Percentiles rank a stretch among this genome's conserved stretches.
phyloP scores from a whole-genome alignment of 2,329 filamentous ascomycete species.

The Alternaria longipes region DNA sequence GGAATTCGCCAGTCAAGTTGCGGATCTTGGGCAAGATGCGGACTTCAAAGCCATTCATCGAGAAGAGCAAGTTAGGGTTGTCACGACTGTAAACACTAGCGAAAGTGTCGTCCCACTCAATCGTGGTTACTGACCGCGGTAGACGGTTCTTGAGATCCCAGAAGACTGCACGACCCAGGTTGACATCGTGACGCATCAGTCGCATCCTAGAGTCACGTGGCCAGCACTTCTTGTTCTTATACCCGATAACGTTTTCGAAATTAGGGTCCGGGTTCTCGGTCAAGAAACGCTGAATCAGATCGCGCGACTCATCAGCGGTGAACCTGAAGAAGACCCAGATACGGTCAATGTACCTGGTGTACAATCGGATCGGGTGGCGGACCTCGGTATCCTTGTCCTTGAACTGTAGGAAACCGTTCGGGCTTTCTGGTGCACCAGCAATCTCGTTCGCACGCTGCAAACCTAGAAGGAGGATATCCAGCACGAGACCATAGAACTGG shows the following conservation, averaged over 20 bases:
- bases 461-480: constrained; percentile 90
- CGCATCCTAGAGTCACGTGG: constrained; percentile 97
- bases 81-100: constrained; percentile 97
- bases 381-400: constrained; percentile 91
- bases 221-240: constrained; percentile 99
- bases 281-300: constrained; percentile 95
- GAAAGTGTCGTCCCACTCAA: constrained; percentile 99
- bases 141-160: constrained; percentile 99
- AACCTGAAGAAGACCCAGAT: constrained; percentile 99
- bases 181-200: constrained; percentile 98
- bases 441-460: constrained; percentile 98
- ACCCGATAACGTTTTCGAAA: constrained; percentile 98
- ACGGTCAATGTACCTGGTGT: constrained; percentile 96
- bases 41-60: constrained; percentile 98
- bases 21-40: constrained; percentile 94
- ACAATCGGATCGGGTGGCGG: constrained; percentile 94
- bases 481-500: constrained; percentile 96
- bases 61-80: constrained; percentile 96
- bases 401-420: constrained; percentile 98
- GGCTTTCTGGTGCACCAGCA: constrained; percentile 89
- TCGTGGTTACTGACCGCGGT: constrained; percentile 92
- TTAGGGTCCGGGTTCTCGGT: constrained; percentile 99
- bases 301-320: constrained; percentile 89
- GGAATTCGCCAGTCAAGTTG: constrained; percentile 95
- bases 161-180: constrained; percentile 95